Evolutionary conservation across 139 green algal species (phyloP), one percentile per base, ranked within the genome.

Genomic region (Helicosporidium sp.): DNA sequence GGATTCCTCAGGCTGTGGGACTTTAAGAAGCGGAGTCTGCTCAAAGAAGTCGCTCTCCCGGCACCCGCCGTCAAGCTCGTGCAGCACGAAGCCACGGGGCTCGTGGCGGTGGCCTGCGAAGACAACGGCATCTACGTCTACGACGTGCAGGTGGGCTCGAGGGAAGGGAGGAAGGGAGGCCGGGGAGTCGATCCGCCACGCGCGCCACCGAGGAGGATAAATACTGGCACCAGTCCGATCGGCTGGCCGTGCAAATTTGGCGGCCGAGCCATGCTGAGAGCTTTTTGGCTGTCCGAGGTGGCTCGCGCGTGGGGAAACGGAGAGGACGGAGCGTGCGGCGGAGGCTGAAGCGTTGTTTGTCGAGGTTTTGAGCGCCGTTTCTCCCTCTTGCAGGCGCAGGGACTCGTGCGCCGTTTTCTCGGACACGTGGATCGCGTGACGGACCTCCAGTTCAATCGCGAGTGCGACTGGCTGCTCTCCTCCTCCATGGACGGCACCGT

Each of bases 391-490:
- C 60, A 69, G 51, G 62, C 69, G 0, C 33, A 39, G 27, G 57
- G 72, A 7, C 57, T 87, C 42, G 85, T 95, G 41, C 72, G 85
- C 19, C 61, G 70, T 25, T 94, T 93, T 52, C 53, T 48, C 13
- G 83, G 79, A 18, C 83, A 94, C 62, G 56, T 44, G 33, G 85
- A 90, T 57, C 60, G 75, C 2, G 52, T 95, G 12, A 92, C 77
- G 2, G 70, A 71, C 33, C 34, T 91, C 41, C 51, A 69, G 28
- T 46, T 94, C 12, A 81, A 60, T 19, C 24, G 53, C 3, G 83
- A 94, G 70, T 70, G 69, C 36, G 58, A 78, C 34, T 96, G 84
- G 88, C 65, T 96, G 55, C 60, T 98, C n/a, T 74, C 61, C 12
- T 37, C 72, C 15, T 64, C 66, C 23, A 82, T 93, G 74, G 85